Percentiles rank a stretch among this genome's conserved stretches.
Evolutionary conservation across 768 basidiomycete species (phyloP).

Genomic region (Lentinula lateritia): DNA sequence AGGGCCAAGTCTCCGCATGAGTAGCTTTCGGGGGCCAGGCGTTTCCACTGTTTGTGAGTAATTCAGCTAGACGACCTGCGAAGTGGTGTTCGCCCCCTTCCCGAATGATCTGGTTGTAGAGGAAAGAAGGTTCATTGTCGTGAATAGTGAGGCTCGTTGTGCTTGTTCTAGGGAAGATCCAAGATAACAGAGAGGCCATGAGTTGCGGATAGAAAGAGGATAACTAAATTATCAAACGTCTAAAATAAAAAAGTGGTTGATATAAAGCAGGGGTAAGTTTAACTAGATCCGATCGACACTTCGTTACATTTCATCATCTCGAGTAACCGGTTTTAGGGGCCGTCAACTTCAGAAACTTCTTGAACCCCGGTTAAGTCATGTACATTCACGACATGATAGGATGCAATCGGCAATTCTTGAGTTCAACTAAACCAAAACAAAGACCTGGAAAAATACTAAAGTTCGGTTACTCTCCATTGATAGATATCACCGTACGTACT

Average conservation of each 20-base stretch:
- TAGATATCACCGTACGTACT: neutral
- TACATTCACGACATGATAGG: neutral
- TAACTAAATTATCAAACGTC: neutral
- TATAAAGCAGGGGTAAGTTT: neutral
- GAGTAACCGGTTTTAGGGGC: neutral
- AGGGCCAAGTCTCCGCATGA: slow-evolving; percentile 15
- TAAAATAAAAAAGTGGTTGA: neutral
- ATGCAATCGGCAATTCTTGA: neutral
- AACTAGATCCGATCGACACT: neutral
- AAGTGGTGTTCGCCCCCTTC: neutral
- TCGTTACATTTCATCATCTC: neutral
- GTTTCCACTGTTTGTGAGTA: slow-evolving; percentile 12
- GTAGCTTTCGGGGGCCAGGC: slow-evolving; percentile 16
- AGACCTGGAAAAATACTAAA: too few species aligned
- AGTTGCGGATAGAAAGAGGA: neutral
- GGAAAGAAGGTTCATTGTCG: neutral
- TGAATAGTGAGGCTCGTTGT: neutral
- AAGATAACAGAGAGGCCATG: neutral
- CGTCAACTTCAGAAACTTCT: neutral
- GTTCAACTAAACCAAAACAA: too few species aligned
- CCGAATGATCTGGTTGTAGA: neutral
- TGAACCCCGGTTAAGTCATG: neutral
- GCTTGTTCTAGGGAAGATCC: neutral
- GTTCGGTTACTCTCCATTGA: neutral
- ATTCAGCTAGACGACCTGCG: slow-evolving; percentile 8